A percentile compares a stretch with the other conserved stretches of the same genome.
phyloP scores from a whole-genome alignment of 2,329 filamentous ascomycete species.

The Scedosporium minutisporum region DNA sequence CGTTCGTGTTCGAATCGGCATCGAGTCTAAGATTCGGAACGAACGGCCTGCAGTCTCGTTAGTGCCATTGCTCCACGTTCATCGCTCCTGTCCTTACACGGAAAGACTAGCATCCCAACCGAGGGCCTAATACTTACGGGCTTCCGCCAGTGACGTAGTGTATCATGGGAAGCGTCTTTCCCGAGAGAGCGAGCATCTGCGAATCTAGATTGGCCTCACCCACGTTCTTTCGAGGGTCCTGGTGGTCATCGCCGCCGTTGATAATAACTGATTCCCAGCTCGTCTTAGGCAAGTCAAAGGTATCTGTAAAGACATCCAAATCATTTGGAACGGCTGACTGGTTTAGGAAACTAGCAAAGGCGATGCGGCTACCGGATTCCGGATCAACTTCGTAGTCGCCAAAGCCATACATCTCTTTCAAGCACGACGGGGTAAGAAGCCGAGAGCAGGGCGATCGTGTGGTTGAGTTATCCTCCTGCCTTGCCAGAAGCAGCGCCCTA shows the following conservation, averaged over 20 bases:
- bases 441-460: conserved; percentile 15
- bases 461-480: conserved; percentile 1
- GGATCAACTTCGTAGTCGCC: conserved; percentile 32
- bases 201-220: conserved; percentile 18
- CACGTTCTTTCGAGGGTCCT: conserved; percentile 16
- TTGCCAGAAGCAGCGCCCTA: background rate
- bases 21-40: conserved; percentile 16
- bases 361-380: conserved; percentile 35
- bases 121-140: conserved; percentile 1
- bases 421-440: conserved; percentile 34
- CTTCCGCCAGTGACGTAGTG: conserved; percentile 17
- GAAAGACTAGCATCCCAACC: background rate
- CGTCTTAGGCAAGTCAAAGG: conserved; percentile 30
- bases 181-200: conserved; percentile 10
- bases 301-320: conserved; percentile 24
- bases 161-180: conserved; percentile 14
- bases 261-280: conserved; percentile 32
- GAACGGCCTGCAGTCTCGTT: conserved; percentile 24
- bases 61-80: background rate
- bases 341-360: conserved; percentile 42
- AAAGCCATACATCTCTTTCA: conserved; percentile 39
- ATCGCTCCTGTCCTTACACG: background rate
- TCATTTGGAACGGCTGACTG: conserved; percentile 38
- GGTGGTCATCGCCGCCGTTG: conserved; percentile 29
- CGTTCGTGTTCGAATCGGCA: conserved; percentile 41